These are phyloP conservation scores for Lumnitzera littorea DNA, from an alignment of 345 rosid genomes.

Conservation along the genomic window DNA sequence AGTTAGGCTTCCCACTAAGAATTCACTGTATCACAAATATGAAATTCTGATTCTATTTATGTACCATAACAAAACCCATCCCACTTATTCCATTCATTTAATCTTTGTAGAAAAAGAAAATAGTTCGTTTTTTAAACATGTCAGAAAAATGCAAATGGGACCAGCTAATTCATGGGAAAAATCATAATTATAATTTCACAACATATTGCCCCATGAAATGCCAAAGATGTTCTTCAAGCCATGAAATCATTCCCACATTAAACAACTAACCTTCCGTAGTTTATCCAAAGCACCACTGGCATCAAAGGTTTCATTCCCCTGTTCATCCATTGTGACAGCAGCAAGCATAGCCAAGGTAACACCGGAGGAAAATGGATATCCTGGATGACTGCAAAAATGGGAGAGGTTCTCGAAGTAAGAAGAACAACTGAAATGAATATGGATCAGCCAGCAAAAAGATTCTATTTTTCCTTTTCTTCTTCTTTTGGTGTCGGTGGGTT, in stretches of 20 bases:
- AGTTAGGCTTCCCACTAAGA: too few relatives aligned
- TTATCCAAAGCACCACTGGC: slow-evolving; percentile 94
- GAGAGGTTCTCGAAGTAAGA: slow-evolving; percentile 14
- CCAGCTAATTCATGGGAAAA: too few relatives aligned
- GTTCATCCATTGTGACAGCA: slow-evolving; percentile 96
- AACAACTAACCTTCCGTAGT: slow-evolving; percentile 72
- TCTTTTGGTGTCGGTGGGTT: too few relatives aligned
- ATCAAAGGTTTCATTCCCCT: slow-evolving; percentile 96
- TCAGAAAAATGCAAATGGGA: too few relatives aligned
- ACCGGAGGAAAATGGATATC: slow-evolving; percentile 88
- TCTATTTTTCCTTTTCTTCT: too few relatives aligned
- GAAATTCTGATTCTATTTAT: too few relatives aligned
- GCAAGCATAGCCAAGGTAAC: slow-evolving; percentile 94
- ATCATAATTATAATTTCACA: too few relatives aligned
- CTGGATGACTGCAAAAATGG: slow-evolving; percentile 53
- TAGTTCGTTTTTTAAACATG: too few relatives aligned
- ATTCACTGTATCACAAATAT: too few relatives aligned
- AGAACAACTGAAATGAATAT: neutral
- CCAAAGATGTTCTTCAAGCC: neutral
- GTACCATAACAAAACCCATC: too few relatives aligned
- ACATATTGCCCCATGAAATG: neutral
- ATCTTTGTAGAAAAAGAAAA: too few relatives aligned
- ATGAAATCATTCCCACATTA: slow-evolving; percentile 15
- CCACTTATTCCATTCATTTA: too few relatives aligned
- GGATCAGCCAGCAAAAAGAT: neutral